Base-by-base conservation (phyloP, 352 stramenopile genomes). In the Globisporangium viniferum region DNA sequence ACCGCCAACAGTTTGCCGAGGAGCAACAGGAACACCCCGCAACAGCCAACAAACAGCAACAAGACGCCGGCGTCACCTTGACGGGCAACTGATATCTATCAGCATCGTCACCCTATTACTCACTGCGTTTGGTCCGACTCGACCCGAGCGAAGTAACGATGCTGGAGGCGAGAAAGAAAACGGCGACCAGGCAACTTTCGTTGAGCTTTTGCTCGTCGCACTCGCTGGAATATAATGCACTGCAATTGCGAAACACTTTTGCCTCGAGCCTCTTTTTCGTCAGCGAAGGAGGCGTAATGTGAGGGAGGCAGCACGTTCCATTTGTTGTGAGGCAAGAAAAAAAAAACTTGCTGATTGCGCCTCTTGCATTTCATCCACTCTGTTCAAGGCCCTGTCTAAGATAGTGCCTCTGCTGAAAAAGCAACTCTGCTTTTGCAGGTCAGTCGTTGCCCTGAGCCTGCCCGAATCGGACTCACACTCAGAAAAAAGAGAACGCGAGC, bases 111-210 rank as follows among this genome's bases (percentile, higher is more conserved):
- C 44, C 24, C 22, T 24, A 46, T 64, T 64, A 64, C 59, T 64
- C 39, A 64, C 59, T 31, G 29, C 10, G 41, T 33, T 59, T 66
- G 60, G 48, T 66, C 60, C 46, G 60, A 33, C 60, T 56, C 60
- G 60, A 58, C 57, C 3, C n/a, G 56, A 27, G 59, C 59, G 44
- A 44, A 46, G 59, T 46, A 48, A 65, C 39, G 59, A 14, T n/a
- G 15, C 15, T 53, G 36, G 1, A 10, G 60, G 35, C 46, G 60
- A 66, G 60, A 66, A 66, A 59, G 60, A 59, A 66, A 66, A 66
- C 60, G 15, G 29, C 44, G 33, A 27, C 53, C 27, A 10, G 3
- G 24, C 27, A 15, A n/a, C 15, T 31, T 59, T 24, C 31, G 27
- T 59, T 39, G 53, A 49, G 18, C 9, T 59, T 39, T 22, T 10